phyloP scores from a whole-genome alignment of 1,139 yeast species.

The Scheffersomyces insectosa region DNA sequence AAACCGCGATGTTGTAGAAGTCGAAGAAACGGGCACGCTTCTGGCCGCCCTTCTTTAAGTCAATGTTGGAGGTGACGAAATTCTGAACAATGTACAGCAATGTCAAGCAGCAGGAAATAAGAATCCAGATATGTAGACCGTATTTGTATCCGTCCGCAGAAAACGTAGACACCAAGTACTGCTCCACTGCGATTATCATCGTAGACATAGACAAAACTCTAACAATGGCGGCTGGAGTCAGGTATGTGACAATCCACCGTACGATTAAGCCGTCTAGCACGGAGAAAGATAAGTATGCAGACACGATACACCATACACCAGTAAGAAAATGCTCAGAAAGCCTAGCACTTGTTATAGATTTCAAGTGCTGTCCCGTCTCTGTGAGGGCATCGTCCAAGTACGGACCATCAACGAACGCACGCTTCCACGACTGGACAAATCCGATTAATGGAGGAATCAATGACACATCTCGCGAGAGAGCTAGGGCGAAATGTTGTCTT shows the following conservation, averaged over 20 bases:
- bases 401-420: conserved; percentile 35
- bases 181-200: conserved; percentile 68
- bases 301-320: conserved; percentile 81
- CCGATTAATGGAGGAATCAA: conserved; percentile 64
- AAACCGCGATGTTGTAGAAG: conserved; percentile 83
- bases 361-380: conserved; percentile 10
- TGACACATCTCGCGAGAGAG: conserved; percentile 72
- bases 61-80: conserved; percentile 84
- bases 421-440: conserved; percentile 53
- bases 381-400: conserved; percentile 22
- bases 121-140: conserved; percentile 86
- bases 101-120: conserved; percentile 83
- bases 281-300: conserved; percentile 80
- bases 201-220: conserved; percentile 83
- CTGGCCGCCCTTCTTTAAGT: conserved; percentile 42
- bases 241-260: conserved; percentile 90
- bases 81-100: conserved; percentile 83
- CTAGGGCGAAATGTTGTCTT: conserved; percentile 72
- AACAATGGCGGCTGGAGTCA: conserved; percentile 83
- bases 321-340: conserved; percentile 71
- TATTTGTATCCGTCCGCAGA: conserved; percentile 53
- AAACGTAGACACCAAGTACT: conserved; percentile 63
- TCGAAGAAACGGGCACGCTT: conserved; percentile 65
- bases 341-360: conserved; percentile 52
- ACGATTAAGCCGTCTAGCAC: conserved; percentile 89